Conservation (phyloP, 1,139 yeast species). For the Pneumocystis oryctolagi region DNA sequence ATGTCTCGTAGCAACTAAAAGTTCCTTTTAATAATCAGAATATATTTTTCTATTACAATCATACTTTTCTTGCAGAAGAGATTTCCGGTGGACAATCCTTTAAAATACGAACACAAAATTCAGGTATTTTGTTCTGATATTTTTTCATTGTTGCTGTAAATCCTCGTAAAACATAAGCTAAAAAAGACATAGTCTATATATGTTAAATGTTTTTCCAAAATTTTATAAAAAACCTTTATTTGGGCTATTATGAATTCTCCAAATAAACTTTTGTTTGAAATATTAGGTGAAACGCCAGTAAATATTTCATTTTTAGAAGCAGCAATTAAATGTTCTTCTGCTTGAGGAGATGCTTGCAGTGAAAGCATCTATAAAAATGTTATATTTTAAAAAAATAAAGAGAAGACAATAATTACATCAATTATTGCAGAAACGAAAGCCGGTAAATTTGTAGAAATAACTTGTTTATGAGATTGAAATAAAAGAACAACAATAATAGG, state of each 20-base stretch:
- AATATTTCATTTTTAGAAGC: conserved; percentile 40
- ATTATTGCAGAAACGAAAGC: conserved; percentile 71
- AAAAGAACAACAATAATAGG: conserved; percentile 92
- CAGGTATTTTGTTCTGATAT: conserved; percentile 64
- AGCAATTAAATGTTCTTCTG: conserved; percentile 48
- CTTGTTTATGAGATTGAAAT: conserved; percentile 68
- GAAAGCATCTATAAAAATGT: conserved; percentile 32
- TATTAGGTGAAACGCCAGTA: conserved; percentile 46
- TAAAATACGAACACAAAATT: conserved; percentile 63
- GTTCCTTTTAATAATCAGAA: conserved; percentile 30
- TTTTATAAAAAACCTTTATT: conserved; percentile 36
- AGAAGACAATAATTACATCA: conserved; percentile 20
- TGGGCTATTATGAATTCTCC: conserved; percentile 90
- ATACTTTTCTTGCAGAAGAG: conserved; percentile 63
- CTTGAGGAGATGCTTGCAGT: conserved; percentile 63
- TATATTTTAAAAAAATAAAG: neutral
- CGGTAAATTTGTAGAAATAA: conserved; percentile 59
- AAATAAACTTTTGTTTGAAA: conserved; percentile 62
- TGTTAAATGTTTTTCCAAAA: neutral
- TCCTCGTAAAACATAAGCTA: conserved; percentile 85
- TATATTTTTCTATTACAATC: neutral
- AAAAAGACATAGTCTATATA: conserved; percentile 63
- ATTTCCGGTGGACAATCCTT: conserved; percentile 97
- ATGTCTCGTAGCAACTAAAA: conserved; percentile 87
- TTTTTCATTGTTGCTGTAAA: conserved; percentile 52